Evolutionary conservation across 108 stramenopile species (phyloP).

Genomic region (Skeletonema potamos): DNA sequence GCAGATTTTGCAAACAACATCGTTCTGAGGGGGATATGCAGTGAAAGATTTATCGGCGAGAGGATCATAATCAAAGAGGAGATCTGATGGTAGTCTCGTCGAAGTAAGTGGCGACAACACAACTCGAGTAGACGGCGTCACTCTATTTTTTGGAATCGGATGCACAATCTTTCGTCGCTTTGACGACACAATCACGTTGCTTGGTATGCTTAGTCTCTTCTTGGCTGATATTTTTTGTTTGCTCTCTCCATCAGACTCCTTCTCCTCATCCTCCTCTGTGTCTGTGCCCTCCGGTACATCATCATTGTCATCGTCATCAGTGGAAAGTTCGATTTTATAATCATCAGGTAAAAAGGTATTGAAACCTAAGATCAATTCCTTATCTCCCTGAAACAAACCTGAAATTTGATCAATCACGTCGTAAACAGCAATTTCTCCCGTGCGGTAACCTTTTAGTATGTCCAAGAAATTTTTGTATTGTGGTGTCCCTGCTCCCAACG

Average conservation of each 20-base stretch:
- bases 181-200: not conserved
- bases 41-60: not conserved
- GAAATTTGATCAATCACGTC: conserved; percentile 13
- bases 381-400: not conserved
- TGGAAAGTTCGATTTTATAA: not conserved
- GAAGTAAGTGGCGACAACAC: not conserved
- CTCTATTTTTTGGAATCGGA: not conserved
- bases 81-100: not conserved
- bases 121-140: not conserved
- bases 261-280: not conserved
- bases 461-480: conserved; percentile 1
- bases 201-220: not conserved
- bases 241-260: not conserved
- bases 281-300: conserved; percentile 1
- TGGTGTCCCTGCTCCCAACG: not conserved
- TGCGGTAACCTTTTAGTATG: not conserved
- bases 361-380: conserved; percentile 10
- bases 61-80: not conserved
- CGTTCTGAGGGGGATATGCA: not conserved
- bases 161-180: not conserved
- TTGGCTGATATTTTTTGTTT: not conserved
- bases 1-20: conserved; percentile 21
- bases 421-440: not conserved
- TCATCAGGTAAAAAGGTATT: conserved; percentile 12
- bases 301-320: not conserved